phyloP scores from a whole-genome alignment of 2,329 filamentous ascomycete genomes.

The Neodidymelliopsis sp. region DNA sequence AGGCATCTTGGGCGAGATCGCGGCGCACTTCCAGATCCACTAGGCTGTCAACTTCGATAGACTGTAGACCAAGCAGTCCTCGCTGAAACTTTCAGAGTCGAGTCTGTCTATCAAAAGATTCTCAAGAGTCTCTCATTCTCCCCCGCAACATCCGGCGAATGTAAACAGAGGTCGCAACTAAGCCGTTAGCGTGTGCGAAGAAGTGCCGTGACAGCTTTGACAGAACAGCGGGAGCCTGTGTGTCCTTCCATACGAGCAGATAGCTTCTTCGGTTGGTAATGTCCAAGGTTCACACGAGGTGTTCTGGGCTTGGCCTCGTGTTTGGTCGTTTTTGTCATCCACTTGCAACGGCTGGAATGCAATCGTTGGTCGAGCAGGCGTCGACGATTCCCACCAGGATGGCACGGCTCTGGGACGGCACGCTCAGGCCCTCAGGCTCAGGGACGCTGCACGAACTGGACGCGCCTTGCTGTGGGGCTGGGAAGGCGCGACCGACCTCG shows the following conservation, averaged over 20 bases:
- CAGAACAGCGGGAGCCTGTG: slow-evolving; percentile 8
- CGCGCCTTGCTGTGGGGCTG: slow-evolving; percentile 4
- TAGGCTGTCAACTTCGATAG: neutral
- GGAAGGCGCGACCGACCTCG: slow-evolving; percentile 5
- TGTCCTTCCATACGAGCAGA: slow-evolving; percentile 1
- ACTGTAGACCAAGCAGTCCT: neutral
- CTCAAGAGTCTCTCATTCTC: no score
- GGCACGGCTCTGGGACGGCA: slow-evolving; percentile 10
- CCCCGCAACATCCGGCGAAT: no score
- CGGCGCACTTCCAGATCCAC: neutral
- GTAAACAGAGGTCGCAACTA: neutral
- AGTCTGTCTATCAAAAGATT: no score
- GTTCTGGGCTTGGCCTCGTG: neutral
- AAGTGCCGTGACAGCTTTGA: slow-evolving; percentile 9
- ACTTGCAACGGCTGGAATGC: neutral
- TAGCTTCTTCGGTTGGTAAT: neutral
- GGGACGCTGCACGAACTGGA: slow-evolving; percentile 12
- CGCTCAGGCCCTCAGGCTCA: slow-evolving; percentile 7
- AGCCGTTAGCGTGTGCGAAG: neutral
- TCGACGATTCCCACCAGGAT: slow-evolving; percentile 5
- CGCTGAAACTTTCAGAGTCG: neutral
- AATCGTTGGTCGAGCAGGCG: neutral
- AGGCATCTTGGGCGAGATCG: neutral
- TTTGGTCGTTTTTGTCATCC: neutral
- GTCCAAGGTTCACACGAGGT: neutral